A percentile compares a stretch with the other conserved stretches of the same genome.
Evolutionary conservation across 1,284 basidiomycete genomes (phyloP).

Genomic region (Volvariella volvacea): DNA sequence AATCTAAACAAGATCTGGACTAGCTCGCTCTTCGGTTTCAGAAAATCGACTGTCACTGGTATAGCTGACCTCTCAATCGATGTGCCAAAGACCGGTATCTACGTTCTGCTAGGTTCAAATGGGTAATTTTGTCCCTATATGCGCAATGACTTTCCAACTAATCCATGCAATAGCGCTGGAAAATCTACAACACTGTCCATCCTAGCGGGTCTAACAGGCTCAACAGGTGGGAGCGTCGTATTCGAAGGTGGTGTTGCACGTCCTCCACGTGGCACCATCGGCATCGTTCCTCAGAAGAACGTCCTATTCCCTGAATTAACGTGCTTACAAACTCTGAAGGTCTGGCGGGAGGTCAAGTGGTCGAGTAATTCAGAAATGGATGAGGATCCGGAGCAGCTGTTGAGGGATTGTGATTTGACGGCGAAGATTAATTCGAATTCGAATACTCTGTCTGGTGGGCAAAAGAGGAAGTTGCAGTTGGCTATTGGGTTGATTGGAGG

Average conservation of each 20-base stretch:
- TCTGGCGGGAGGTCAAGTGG: conserved; percentile 73
- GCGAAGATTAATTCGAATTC: conserved; percentile 64
- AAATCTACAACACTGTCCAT: conserved; percentile 72
- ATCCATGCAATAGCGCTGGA: conserved; percentile 47
- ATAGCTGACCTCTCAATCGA: conserved; percentile 58
- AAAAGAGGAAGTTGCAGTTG: conserved; percentile 77
- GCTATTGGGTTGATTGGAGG: conserved; percentile 74
- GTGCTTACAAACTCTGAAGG: conserved; percentile 63
- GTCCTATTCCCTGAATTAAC: conserved; percentile 75
- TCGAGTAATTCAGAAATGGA: conserved; percentile 36
- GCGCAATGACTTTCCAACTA: neutral
- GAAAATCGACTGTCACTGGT: conserved; percentile 38
- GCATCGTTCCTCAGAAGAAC: conserved; percentile 80
- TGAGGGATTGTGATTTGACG: conserved; percentile 66
- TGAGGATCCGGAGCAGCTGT: conserved; percentile 55
- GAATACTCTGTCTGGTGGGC: conserved; percentile 65
- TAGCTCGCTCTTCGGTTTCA: conserved; percentile 27
- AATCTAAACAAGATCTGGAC: conserved; percentile 56
- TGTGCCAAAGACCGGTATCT: conserved; percentile 66
- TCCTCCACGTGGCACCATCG: conserved; percentile 57
- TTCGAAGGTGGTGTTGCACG: conserved; percentile 51
- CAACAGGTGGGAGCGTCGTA: conserved; percentile 50
- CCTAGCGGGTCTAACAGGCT: conserved; percentile 54
- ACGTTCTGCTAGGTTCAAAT: conserved; percentile 69
- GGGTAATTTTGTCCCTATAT: conserved; percentile 34